Percentiles rank a stretch among this genome's conserved stretches.
Conservation (phyloP, 352 stramenopile species). For the Pelagophyceae sp. region DNA sequence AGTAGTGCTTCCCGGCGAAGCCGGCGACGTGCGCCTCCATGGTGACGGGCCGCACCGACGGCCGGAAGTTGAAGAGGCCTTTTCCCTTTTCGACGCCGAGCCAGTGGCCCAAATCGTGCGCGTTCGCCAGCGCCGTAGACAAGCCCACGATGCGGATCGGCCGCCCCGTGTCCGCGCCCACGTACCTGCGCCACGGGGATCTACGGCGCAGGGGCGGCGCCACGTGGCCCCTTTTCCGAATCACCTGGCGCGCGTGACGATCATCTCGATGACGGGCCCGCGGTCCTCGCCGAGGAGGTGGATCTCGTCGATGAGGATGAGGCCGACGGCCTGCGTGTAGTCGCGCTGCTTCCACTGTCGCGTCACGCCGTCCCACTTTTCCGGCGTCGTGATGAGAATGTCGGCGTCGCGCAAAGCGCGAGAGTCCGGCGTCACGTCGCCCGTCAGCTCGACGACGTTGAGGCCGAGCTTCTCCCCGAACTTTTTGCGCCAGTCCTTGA, state of each 20-base stretch:
- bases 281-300: constrained; percentile 91
- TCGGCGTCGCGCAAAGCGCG: constrained; percentile 75
- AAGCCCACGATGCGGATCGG: constrained; percentile 82
- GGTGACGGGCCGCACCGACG: constrained; percentile 86
- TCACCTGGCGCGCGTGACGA: constrained; percentile 78
- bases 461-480: constrained; percentile 78
- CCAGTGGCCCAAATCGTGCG: constrained; percentile 88
- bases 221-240: constrained; percentile 48
- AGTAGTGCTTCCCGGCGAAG: constrained; percentile 88
- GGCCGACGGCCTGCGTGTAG: constrained; percentile 52
- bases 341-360: constrained; percentile 66
- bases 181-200: too few relatives aligned
- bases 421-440: constrained; percentile 87
- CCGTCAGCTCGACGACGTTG: constrained; percentile 89
- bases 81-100: constrained; percentile 70
- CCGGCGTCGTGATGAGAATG: constrained; percentile 93
- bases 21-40: constrained; percentile 92
- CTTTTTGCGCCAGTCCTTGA: constrained; percentile 88
- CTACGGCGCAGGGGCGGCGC: too few relatives aligned
- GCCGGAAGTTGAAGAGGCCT: constrained; percentile 84
- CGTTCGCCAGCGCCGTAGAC: constrained; percentile 91
- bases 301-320: constrained; percentile 95
- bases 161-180: constrained; percentile 13
- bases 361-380: constrained; percentile 96
- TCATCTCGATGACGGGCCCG: constrained; percentile 82